Evolutionary conservation across 2,329 filamentous ascomycete species (phyloP).

Genomic region (Fusarium oxysporum): DNA sequence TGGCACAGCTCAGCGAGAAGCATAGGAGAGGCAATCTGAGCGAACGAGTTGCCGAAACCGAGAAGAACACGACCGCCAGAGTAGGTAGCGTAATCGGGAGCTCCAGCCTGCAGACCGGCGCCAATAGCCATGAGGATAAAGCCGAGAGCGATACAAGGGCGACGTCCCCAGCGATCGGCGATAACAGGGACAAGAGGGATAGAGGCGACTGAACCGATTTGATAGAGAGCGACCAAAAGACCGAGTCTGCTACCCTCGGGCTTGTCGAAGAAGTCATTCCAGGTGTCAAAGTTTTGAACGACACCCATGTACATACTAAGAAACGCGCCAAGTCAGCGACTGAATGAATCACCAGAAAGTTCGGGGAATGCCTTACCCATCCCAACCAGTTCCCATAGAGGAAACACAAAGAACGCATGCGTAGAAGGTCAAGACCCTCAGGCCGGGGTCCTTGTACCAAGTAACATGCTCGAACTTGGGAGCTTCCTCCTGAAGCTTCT

Average conservation of each 20-base stretch:
- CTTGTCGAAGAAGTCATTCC: slow-evolving; percentile 60
- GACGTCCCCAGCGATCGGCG: slow-evolving; percentile 58
- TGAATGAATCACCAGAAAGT: slow-evolving; percentile 58
- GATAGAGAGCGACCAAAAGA: slow-evolving; percentile 63
- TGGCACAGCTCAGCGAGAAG: slow-evolving; percentile 75
- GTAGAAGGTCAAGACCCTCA: slow-evolving; percentile 64
- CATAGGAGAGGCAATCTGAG: slow-evolving; percentile 72
- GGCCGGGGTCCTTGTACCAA: slow-evolving; percentile 67
- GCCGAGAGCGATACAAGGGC: slow-evolving; percentile 56
- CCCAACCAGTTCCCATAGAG: slow-evolving; percentile 33
- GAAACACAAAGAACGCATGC: slow-evolving; percentile 21
- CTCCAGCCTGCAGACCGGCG: slow-evolving; percentile 47
- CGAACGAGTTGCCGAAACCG: slow-evolving; percentile 75
- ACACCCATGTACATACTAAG: slow-evolving; percentile 60
- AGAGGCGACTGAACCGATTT: slow-evolving; percentile 60
- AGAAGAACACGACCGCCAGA: slow-evolving; percentile 55
- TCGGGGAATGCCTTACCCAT: slow-evolving; percentile 58
- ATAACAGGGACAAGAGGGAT: slow-evolving; percentile 60
- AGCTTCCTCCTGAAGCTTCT: slow-evolving; percentile 52
- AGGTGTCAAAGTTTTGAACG: slow-evolving; percentile 65
- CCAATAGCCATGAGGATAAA: slow-evolving; percentile 58
- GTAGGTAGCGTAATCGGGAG: slow-evolving; percentile 55
- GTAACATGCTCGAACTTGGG: slow-evolving; percentile 66
- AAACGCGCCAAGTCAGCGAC: slow-evolving; percentile 63
- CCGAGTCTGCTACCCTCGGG: slow-evolving; percentile 56